Evolutionary conservation across 1,139 yeast genomes (phyloP).

Genomic region (Casaregolazyma lundiana): DNA sequence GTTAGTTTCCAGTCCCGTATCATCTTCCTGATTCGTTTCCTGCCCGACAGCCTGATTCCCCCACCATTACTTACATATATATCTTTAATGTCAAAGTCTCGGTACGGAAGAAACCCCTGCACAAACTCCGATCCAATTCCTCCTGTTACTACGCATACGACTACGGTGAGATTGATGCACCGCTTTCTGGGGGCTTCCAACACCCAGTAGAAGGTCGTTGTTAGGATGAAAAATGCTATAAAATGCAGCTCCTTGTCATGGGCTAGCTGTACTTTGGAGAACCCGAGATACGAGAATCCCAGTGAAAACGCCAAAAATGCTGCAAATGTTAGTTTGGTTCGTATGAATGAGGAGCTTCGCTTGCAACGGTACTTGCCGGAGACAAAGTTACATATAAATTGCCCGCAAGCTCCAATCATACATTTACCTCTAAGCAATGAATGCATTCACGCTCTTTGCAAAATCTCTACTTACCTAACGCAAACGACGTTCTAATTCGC

Average conservation of each 20-base stretch:
- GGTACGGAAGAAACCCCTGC: slow-evolving; percentile 33
- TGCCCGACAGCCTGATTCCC: not conserved
- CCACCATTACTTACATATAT: slow-evolving; percentile 2
- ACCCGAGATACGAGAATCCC: slow-evolving; percentile 42
- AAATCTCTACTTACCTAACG: slow-evolving; percentile 17
- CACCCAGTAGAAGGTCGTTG: slow-evolving; percentile 52
- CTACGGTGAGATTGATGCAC: slow-evolving; percentile 40
- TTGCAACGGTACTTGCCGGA: not conserved
- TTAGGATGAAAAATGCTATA: slow-evolving; percentile 45
- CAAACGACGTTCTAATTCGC: slow-evolving; percentile 22
- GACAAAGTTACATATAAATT: not conserved
- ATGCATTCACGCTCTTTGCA: too few species aligned
- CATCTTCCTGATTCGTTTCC: too few species aligned
- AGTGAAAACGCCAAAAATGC: slow-evolving; percentile 31
- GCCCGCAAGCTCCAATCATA: too few species aligned
- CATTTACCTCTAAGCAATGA: not conserved
- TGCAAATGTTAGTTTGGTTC: slow-evolving; percentile 7
- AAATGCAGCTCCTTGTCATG: slow-evolving; percentile 55
- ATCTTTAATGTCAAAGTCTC: slow-evolving; percentile 7
- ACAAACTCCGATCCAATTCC: slow-evolving; percentile 51
- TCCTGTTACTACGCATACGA: slow-evolving; percentile 43
- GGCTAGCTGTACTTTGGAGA: slow-evolving; percentile 44
- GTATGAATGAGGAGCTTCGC: not conserved
- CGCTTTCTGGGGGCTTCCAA: slow-evolving; percentile 43
- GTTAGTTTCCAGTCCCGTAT: slow-evolving; percentile 4